Evolutionary conservation across 192 early-diverging fungal species (phyloP).

Genomic region (Coemansia guatemalensis): DNA sequence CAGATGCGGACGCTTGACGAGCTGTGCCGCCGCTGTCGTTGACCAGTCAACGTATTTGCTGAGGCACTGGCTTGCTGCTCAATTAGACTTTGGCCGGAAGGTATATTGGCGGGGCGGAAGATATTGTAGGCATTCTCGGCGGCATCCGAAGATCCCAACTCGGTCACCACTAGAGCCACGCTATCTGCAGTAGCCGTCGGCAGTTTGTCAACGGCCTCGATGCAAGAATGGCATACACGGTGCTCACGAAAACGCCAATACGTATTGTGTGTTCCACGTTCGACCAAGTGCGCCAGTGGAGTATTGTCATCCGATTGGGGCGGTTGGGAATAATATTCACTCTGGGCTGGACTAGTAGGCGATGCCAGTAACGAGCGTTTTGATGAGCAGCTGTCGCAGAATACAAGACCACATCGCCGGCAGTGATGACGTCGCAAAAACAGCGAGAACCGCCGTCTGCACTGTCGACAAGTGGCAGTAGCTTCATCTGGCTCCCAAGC

Average conservation of each 20-base stretch:
- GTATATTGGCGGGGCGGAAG: slow-evolving; percentile 6
- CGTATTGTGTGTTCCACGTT: background rate
- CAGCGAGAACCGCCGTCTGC: slow-evolving; percentile 68
- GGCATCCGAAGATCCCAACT: slow-evolving; percentile 17
- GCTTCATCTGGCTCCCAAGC: slow-evolving; percentile 81
- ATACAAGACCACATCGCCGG: slow-evolving; percentile 82
- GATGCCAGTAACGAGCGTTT: slow-evolving; percentile 56
- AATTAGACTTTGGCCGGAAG: background rate
- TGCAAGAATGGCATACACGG: slow-evolving; percentile 64
- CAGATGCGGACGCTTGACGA: slow-evolving; percentile 37
- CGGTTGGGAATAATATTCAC: slow-evolving; percentile 17
- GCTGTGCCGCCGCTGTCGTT: slow-evolving; percentile 18
- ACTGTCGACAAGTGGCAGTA: slow-evolving; percentile 66
- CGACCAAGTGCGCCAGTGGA: slow-evolving; percentile 30
- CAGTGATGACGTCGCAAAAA: slow-evolving; percentile 88
- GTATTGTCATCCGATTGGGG: slow-evolving; percentile 23
- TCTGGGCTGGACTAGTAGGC: slow-evolving; percentile 37
- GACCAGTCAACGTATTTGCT: background rate
- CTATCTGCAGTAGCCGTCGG: slow-evolving; percentile 12
- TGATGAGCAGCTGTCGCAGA: slow-evolving; percentile 78
- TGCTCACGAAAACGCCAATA: slow-evolving; percentile 41
- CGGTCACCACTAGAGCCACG: slow-evolving; percentile 15
- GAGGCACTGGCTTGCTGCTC: slow-evolving; percentile 1
- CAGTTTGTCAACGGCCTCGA: slow-evolving; percentile 25
- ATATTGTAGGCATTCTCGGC: slow-evolving; percentile 41